Conservation (phyloP, 148 eudicot genomes). For the Camellia granthamiana region DNA sequence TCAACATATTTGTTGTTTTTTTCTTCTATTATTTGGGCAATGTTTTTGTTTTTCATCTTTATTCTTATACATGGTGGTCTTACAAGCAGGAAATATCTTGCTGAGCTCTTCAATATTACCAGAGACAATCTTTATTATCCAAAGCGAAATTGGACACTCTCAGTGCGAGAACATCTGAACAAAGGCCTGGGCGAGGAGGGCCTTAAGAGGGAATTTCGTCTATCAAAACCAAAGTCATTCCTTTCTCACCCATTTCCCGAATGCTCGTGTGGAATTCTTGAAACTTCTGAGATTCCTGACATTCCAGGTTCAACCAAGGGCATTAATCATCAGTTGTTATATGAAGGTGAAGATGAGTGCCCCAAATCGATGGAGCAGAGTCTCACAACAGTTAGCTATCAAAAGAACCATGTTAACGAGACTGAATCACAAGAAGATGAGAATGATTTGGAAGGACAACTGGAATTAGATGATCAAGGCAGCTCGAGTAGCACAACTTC, state of each 20-base stretch:
- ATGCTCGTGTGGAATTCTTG: conserved; percentile 69
- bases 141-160: conserved; percentile 66
- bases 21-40: background rate
- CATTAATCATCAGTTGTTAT: conserved; percentile 14
- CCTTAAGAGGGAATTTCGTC: conserved; percentile 41
- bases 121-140: conserved; percentile 64
- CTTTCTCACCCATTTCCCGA: conserved; percentile 86
- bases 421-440: conserved; percentile 64
- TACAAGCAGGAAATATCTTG: conserved; percentile 62
- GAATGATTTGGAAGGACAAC: conserved; percentile 36
- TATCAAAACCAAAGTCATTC: conserved; percentile 53
- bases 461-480: conserved; percentile 48
- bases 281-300: conserved; percentile 33
- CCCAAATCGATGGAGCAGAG: conserved; percentile 64
- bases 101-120: conserved; percentile 56
- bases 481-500: conserved; percentile 26
- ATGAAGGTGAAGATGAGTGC: conserved; percentile 48
- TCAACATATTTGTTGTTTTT: conserved; percentile 1
- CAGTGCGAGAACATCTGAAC: conserved; percentile 77
- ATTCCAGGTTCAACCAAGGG: conserved; percentile 17
- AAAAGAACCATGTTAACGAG: conserved; percentile 33
- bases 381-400: conserved; percentile 21
- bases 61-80: conserved; percentile 8
- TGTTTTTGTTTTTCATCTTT: background rate
- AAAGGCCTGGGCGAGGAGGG: conserved; percentile 72